A percentile compares a stretch with the other conserved stretches of the same genome.
phyloP scores from a whole-genome alignment of 768 basidiomycete species.

The Amanita inopinata region DNA sequence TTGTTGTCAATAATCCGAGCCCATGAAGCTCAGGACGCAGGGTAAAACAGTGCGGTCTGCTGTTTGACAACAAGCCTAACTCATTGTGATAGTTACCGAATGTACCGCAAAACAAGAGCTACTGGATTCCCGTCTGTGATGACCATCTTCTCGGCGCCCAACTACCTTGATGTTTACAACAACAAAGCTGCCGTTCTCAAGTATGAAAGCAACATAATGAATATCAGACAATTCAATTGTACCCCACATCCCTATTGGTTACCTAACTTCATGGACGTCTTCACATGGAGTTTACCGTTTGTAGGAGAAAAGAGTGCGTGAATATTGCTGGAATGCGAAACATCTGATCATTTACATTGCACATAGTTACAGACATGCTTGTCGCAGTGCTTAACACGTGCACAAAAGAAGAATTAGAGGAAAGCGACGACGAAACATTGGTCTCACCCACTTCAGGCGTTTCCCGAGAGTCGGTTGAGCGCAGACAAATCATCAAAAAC shows the following conservation, averaged over 20 bases:
- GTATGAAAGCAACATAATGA: conserved; percentile 98
- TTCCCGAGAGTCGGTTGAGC: conserved; percentile 48
- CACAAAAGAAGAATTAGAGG: conserved; percentile 93
- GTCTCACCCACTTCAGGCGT: conserved; percentile 34
- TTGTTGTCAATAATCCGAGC: conserved; percentile 94
- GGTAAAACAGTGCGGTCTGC: conserved; percentile 39
- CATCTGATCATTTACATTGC: conserved; percentile 3
- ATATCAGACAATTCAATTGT: conserved; percentile 96
- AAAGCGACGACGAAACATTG: conserved; percentile 52
- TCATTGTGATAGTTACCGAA: conserved; percentile 60
- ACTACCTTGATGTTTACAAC: conserved; percentile 97
- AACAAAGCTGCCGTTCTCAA: conserved; percentile 99
- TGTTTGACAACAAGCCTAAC: conserved; percentile 6
- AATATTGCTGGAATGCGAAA: background rate
- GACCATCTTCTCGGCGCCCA: conserved; percentile 99
- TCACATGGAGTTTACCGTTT: conserved; percentile 97
- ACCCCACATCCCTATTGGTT: conserved; percentile 96
- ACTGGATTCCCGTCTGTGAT: conserved; percentile 99
- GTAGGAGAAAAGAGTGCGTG: conserved; percentile 92
- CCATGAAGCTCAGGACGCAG: conserved; percentile 98
- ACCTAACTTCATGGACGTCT: conserved; percentile 99
- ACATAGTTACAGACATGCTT: conserved; percentile 92
- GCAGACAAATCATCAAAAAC: conserved; percentile 90
- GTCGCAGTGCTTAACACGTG: conserved; percentile 94
- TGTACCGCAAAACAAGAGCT: conserved; percentile 98